Base-by-base conservation (phyloP, 2,329 filamentous ascomycete genomes). In the Fusarium illudens region DNA sequence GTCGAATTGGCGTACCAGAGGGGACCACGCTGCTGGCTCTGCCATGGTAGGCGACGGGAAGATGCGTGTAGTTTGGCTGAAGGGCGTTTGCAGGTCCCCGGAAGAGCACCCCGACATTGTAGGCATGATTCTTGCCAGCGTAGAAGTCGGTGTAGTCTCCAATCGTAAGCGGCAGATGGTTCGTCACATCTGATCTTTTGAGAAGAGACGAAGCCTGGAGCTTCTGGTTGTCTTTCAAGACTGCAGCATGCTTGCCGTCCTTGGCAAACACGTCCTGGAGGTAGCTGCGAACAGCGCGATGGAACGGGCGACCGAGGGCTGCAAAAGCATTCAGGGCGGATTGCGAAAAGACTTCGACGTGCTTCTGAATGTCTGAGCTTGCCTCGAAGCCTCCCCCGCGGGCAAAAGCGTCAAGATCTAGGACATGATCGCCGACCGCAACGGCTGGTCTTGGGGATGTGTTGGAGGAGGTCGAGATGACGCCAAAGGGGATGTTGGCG, bases 131-230 rank as follows among this genome's bases (percentile, higher is more conserved):
- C 72, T 90, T 81, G 50, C 92, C 92, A 13, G 90, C 92, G 75
- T 92, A 96, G 80, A 95, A 96, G 75, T 96, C 92, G 2, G 92
- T 93, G 76, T 95, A 95, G 75, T 95, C 92, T 30, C 92, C 91
- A 72, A 95, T 92, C 34, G 86, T 82, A 83, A 96, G 87, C 1
- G 92, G 92, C 1, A 95, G 72, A 67, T 94, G 92, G 72, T 86
- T 90, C 63, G 82, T 85, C n/a, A 90, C 86, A 5, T 86, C 84
- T 29, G 76, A 48, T 1, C 73, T 58, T 7, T 71, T 71, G 5
- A 81, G 7, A 13, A 80, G 58, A 7, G 75, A 76, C 2, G 62
- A 34, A 9, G 72, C 57, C 37, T 72, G 73, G 1, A 82, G 75
- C 2, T 64, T 60, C 12, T 75, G 67, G 37, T 82, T 79, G 59